These are phyloP conservation scores for Penicillium sp. DNA, from an alignment of 2,329 filamentous ascomycete genomes.

Conservation along the genomic window DNA sequence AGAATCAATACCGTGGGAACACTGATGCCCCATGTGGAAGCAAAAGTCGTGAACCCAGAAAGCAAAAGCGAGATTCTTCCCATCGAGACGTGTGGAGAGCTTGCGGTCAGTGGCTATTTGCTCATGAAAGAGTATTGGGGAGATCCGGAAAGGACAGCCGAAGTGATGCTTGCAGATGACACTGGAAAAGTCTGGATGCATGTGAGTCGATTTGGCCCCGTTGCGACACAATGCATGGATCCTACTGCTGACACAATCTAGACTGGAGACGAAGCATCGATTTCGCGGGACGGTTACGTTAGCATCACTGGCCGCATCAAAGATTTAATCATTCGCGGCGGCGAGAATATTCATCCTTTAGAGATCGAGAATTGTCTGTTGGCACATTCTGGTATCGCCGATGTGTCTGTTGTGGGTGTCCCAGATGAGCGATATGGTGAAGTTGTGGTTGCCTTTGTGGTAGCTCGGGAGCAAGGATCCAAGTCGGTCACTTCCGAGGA, in stretches of 20 bases:
- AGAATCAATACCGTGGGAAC: conserved; percentile 73
- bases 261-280: conserved; percentile 85
- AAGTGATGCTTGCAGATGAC: conserved; percentile 61
- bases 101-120: conserved; percentile 79
- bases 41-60: conserved; percentile 70
- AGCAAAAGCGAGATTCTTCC: conserved; percentile 61
- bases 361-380: conserved; percentile 89
- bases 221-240: background rate
- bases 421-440: conserved; percentile 82
- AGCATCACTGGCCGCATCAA: conserved; percentile 89
- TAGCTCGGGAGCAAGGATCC: conserved; percentile 46
- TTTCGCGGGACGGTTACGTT: conserved; percentile 80
- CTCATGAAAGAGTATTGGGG: conserved; percentile 89
- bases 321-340: conserved; percentile 89
- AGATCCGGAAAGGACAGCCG: conserved; percentile 66
- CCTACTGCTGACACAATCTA: conserved; percentile 29
- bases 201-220: conserved; percentile 31
- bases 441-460: conserved; percentile 78
- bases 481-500: conserved; percentile 53
- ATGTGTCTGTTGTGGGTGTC: conserved; percentile 80
- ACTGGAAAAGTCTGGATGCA: conserved; percentile 73
- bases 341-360: conserved; percentile 92
- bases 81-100: conserved; percentile 68
- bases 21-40: conserved; percentile 77
- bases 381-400: conserved; percentile 64